Evolutionary conservation across 169 alveolate genomes (phyloP).

Genomic region (Cryptosporidium sp.): DNA sequence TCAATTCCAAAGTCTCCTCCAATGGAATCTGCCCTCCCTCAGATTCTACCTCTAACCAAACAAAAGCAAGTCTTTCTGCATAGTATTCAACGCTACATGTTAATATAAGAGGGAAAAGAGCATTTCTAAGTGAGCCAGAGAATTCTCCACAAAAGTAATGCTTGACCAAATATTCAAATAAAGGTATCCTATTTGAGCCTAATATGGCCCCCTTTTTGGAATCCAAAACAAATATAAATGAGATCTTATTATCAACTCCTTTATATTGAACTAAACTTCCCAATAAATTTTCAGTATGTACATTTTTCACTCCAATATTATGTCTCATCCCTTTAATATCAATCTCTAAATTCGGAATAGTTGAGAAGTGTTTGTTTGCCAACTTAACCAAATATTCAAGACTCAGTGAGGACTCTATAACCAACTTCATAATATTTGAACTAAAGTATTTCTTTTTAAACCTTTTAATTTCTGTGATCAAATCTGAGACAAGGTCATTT

Average conservation of each 20-base stretch:
- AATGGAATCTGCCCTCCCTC: not conserved
- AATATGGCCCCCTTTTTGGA: conserved; percentile 4
- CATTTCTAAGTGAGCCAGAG: conserved; percentile 37
- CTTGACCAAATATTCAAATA: conserved; percentile 37
- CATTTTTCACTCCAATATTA: not conserved
- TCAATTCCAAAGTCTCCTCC: conserved; percentile 18
- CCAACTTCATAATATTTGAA: conserved; percentile 8
- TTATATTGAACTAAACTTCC: conserved; percentile 4
- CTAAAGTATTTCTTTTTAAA: conserved; percentile 16
- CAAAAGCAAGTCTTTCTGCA: conserved; percentile 22
- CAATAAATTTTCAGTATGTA: not conserved
- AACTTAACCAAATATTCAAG: not conserved
- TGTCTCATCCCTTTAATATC: not conserved
- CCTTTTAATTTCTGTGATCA: not conserved
- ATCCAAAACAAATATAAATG: conserved; percentile 18
- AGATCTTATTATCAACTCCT: conserved; percentile 7
- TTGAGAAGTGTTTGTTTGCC: conserved; percentile 24
- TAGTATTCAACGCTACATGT: conserved; percentile 31
- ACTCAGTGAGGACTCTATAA: conserved; percentile 9
- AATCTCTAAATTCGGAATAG: not conserved
- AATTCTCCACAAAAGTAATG: conserved; percentile 53
- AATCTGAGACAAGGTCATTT: not conserved
- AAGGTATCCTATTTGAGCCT: conserved; percentile 26
- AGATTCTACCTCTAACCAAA: conserved; percentile 12
- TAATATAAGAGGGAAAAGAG: conserved; percentile 12